A percentile compares a stretch with the other conserved stretches of the same genome.
phyloP scores from a whole-genome alignment of 2,329 filamentous ascomycete species.

The Tolypocladium album region DNA sequence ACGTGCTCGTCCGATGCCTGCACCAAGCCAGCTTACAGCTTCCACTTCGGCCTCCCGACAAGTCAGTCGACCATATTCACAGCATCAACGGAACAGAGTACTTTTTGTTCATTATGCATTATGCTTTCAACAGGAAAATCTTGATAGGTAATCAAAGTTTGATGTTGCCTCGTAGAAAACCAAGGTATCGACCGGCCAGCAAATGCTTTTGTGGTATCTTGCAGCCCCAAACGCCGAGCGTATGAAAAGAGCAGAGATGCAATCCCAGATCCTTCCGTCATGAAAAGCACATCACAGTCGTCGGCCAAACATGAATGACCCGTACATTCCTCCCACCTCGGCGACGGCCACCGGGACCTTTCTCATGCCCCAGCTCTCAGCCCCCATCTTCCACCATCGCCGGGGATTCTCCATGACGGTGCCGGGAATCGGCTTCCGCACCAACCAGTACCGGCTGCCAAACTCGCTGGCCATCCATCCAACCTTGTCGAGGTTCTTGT shows the following conservation, averaged over 20 bases:
- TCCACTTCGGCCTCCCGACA: not conserved
- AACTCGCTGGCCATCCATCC: conserved; percentile 67
- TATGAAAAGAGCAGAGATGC: conserved; percentile 9
- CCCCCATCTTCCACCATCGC: conserved; percentile 74
- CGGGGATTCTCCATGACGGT: conserved; percentile 32
- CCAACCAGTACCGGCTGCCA: conserved; percentile 55
- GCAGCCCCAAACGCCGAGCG: conserved; percentile 6
- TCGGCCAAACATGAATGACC: conserved; percentile 55
- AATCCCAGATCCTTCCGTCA: not conserved
- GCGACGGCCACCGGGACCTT: conserved; percentile 87
- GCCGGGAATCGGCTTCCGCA: conserved; percentile 36
- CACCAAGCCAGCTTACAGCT: not conserved
- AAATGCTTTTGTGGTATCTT: conserved; percentile 6
- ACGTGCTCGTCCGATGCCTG: not conserved
- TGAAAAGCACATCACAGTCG: conserved; percentile 31
- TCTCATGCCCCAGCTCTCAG: conserved; percentile 74
- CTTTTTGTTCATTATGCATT: not conserved
- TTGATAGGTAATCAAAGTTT: not conserved
- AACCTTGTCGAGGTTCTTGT: conserved; percentile 45
- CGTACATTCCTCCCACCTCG: conserved; percentile 91
- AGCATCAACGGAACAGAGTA: too few relatives aligned
- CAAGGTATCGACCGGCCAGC: not conserved
- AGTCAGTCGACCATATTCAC: not conserved
- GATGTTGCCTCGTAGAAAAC: not conserved
- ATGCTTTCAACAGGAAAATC: not conserved